Base-by-base conservation (phyloP, 129 eudicot species). In the Artemisia annua region DNA sequence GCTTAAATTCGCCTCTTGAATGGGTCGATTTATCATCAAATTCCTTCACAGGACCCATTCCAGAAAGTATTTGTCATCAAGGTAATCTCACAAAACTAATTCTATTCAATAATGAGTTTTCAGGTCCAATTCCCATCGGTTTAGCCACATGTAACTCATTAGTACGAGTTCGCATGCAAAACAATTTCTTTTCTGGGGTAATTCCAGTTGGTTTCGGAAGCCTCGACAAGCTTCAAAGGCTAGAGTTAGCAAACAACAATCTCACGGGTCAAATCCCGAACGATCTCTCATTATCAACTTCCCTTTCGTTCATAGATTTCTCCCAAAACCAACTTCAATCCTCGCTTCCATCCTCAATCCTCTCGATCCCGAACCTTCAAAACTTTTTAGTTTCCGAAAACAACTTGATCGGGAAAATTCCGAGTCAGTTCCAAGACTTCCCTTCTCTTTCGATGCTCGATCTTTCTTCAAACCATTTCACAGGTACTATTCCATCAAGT, bases 11-110 rank as follows among this genome's bases (percentile, higher is more conserved):
- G 0, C 91, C 95, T 11, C 75, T 93, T 0, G 92, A 87, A 66
- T 89, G 96, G 97, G 78, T 94, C 48, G 98, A 94, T 67, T 20
- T 94, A n/a, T 94, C 97, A 3, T 84, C 97, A 10, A 94, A 94
- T 54, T 82, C 96, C 7, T 78, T 93, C 61, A 75, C 92, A 11
- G 98, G 98, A 11, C 80, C 67, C 35, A 84, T 93, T 51, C 97
- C 97, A 0, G 70, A 67, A 7, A 80, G 75, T 65, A 71, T 94
- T 57, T 93, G 98, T 51, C 53, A 32, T 58, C 76, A 50, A 75
- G 97, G 98, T 77, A 94, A 90, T 55, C 93, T 94, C 53, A 86
- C 95, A 11, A 90, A 90, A 76, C 92, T 94, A 24, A 88, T 94
- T 24, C 73, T 88, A 7, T 94, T 90, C 73, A 86, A 86, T 63